A percentile compares a stretch with the other conserved stretches of the same genome.
Evolutionary conservation across 2,329 filamentous ascomycete genomes (phyloP).

Genomic region (Neoascochyta sp.): DNA sequence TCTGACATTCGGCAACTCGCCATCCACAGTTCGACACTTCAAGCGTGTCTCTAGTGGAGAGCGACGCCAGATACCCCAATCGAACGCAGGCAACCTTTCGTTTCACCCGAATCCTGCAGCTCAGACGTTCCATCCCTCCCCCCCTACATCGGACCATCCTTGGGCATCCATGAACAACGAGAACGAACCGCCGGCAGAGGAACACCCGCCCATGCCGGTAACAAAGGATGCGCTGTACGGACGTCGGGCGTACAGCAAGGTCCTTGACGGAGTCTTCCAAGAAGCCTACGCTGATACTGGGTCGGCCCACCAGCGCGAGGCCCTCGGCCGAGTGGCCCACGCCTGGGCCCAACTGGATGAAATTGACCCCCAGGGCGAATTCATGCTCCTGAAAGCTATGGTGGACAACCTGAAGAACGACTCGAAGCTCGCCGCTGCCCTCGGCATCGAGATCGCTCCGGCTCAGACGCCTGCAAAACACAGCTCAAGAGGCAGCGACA

Average conservation of each 20-base stretch:
- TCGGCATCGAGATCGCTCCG: constrained; percentile 39
- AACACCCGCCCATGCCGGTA: constrained; percentile 52
- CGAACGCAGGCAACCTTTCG: constrained; percentile 25
- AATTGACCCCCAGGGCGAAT: constrained; percentile 84
- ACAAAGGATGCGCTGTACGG: constrained; percentile 80
- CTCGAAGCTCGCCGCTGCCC: constrained; percentile 55
- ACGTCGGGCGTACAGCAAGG: constrained; percentile 73
- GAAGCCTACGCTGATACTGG: constrained; percentile 80
- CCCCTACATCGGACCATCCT: constrained; percentile 29
- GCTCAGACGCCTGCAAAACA: constrained; percentile 25
- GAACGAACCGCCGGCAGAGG: constrained; percentile 53
- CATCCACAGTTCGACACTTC: constrained; percentile 88
- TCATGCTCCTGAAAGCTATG: constrained; percentile 75
- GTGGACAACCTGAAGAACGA: constrained; percentile 70
- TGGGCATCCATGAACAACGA: constrained; percentile 52
- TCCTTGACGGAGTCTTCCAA: constrained; percentile 76
- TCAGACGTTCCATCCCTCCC: constrained; percentile 37
- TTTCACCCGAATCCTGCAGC: constrained; percentile 38
- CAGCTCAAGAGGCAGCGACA: constrained; percentile 31
- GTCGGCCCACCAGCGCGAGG: constrained; percentile 70
- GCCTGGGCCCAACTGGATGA: constrained; percentile 82
- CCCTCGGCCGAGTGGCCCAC: constrained; percentile 76
- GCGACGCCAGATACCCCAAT: constrained; percentile 28
- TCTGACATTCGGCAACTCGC: constrained; percentile 89
- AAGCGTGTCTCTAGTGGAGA: constrained; percentile 73